Conservation (phyloP, 139 green algal species). For the Chlorella sp. region DNA sequence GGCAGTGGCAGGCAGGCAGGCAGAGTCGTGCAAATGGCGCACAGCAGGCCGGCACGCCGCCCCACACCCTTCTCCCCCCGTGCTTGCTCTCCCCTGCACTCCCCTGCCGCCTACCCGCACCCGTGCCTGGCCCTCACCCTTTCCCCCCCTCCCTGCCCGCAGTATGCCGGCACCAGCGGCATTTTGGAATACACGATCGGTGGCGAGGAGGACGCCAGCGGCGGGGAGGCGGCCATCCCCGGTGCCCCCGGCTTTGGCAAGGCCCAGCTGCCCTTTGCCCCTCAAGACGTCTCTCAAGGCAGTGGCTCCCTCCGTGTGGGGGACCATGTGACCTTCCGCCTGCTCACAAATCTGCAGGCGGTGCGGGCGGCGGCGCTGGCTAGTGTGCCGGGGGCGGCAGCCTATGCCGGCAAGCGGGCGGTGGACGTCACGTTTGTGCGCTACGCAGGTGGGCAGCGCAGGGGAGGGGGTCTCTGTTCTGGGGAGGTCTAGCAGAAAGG, state of each 20-base stretch:
- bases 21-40: too few species aligned
- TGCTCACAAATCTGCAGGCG: conserved; percentile 51
- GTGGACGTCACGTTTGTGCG: conserved; percentile 43
- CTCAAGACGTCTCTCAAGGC: conserved; percentile 14
- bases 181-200: conserved; percentile 40
- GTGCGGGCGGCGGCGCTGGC: conserved; percentile 38
- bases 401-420: conserved; percentile 42
- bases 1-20: too few species aligned
- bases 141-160: background rate
- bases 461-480: too few species aligned
- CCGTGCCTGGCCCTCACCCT: background rate
- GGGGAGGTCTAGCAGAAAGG: too few species aligned
- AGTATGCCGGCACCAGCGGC: conserved; percentile 44
- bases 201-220: background rate
- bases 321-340: conserved; percentile 57
- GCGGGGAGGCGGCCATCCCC: conserved; percentile 13
- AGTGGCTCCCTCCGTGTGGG: conserved; percentile 25
- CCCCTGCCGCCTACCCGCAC: background rate
- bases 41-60: too few species aligned
- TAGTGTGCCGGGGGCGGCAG: conserved; percentile 9
- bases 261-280: conserved; percentile 13
- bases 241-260: background rate
- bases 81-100: background rate
- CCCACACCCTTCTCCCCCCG: background rate
- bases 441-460: conserved; percentile 1